A percentile compares a stretch with the other conserved stretches of the same genome.
These are phyloP conservation scores for Haplosporangium gracile DNA, from an alignment of 192 early-diverging fungal genomes.

Conservation along the genomic window DNA sequence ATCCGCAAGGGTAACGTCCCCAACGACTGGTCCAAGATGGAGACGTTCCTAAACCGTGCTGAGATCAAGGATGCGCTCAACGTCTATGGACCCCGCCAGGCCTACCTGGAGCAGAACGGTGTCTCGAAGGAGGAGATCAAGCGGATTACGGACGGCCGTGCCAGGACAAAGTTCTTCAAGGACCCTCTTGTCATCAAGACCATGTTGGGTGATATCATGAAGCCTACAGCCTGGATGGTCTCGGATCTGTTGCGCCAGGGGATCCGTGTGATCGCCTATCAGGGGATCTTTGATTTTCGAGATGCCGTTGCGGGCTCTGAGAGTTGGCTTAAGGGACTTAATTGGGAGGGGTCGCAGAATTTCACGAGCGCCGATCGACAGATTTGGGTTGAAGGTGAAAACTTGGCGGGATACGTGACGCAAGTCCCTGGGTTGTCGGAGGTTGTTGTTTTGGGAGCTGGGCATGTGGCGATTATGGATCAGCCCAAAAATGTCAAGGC, in stretches of 20 bases:
- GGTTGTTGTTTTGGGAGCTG: slow-evolving; percentile 75
- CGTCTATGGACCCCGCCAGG: slow-evolving; percentile 62
- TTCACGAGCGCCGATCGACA: slow-evolving; percentile 67
- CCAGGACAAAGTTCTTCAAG: slow-evolving; percentile 23
- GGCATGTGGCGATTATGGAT: slow-evolving; percentile 82
- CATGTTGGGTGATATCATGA: slow-evolving; percentile 74
- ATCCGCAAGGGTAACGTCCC: slow-evolving; percentile 72
- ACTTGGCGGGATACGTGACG: slow-evolving; percentile 72
- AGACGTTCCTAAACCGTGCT: slow-evolving; percentile 68
- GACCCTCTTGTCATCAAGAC: slow-evolving; percentile 29
- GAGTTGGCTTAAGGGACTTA: slow-evolving; percentile 75
- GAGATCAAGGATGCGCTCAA: slow-evolving; percentile 72
- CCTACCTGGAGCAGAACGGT: slow-evolving; percentile 36
- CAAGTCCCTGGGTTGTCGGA: slow-evolving; percentile 65
- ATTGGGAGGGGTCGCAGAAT: slow-evolving; percentile 59
- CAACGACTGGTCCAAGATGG: slow-evolving; percentile 74
- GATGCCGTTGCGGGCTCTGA: slow-evolving; percentile 78
- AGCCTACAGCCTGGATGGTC: slow-evolving; percentile 67
- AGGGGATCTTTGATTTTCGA: slow-evolving; percentile 89
- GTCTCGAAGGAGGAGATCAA: slow-evolving; percentile 26
- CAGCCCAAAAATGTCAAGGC: slow-evolving; percentile 55
- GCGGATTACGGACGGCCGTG: slow-evolving; percentile 28
- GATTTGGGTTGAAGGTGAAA: slow-evolving; percentile 55
- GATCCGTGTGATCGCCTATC: slow-evolving; percentile 73
- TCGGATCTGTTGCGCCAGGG: slow-evolving; percentile 65